Evolutionary conservation across 805 yeast genomes (phyloP).

Genomic region (Nakazawaea wickerhamii): DNA sequence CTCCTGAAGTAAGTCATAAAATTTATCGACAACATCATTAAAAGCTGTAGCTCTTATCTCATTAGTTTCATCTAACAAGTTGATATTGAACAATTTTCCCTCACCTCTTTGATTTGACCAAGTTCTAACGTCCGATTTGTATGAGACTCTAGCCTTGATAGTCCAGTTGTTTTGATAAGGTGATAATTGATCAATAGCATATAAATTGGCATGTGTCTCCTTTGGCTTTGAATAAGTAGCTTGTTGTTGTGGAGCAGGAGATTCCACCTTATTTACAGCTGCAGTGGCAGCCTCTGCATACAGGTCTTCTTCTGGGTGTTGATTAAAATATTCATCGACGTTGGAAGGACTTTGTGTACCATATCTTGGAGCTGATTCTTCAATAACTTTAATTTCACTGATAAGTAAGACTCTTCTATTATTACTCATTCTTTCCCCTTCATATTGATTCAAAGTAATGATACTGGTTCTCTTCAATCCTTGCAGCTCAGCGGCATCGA

Average conservation of each 20-base stretch:
- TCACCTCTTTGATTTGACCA: constrained; percentile 85
- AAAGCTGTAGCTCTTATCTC: constrained; percentile 96
- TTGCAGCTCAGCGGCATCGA: constrained; percentile 37
- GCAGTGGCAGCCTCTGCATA: constrained; percentile 4
- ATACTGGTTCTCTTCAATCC: constrained; percentile 42
- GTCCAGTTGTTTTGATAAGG: constrained; percentile 92
- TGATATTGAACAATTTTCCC: constrained; percentile 85
- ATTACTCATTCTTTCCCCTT: constrained; percentile 37
- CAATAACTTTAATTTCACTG: constrained; percentile 39
- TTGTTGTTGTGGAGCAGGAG: constrained; percentile 17
- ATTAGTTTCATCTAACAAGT: constrained; percentile 88
- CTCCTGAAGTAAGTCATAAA: constrained; percentile 71
- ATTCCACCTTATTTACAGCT: constrained; percentile 10
- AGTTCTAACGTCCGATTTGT: constrained; percentile 80
- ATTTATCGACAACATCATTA: constrained; percentile 78
- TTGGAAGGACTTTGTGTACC: constrained; percentile 32
- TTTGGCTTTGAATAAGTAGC: constrained; percentile 20
- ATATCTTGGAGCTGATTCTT: constrained; percentile 32
- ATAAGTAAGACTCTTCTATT: constrained; percentile 44
- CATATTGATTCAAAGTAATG: constrained; percentile 35
- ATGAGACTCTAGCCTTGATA: constrained; percentile 86
- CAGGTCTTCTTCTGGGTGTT: constrained; percentile 51
- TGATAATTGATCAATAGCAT: constrained; percentile 80
- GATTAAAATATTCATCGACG: constrained; percentile 53
- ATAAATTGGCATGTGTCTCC: constrained; percentile 36